Base-by-base conservation (phyloP, 768 basidiomycete species). In the Rhodotorula babjevae region DNA sequence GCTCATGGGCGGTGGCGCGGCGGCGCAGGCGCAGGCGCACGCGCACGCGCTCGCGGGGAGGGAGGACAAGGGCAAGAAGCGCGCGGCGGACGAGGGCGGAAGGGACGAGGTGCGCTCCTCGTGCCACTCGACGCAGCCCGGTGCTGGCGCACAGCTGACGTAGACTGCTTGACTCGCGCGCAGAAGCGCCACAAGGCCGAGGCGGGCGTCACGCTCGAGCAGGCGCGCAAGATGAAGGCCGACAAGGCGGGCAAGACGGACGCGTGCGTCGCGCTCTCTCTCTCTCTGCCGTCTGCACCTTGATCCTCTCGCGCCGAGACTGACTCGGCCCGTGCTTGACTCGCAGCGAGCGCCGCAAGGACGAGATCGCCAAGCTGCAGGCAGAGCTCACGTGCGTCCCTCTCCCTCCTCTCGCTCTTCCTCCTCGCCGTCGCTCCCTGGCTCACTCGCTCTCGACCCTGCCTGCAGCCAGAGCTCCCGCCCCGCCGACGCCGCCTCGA, bases 361-460 rank as follows among this genome's bases (percentile, higher is more conserved):
- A 73, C 31, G 74, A 79, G 53, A 79, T 79, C 57, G 78, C 77
- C 7, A 75, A 75, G 42, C 72, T 79, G 3, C 69, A 77, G 27
- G 71, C 67, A 2, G 74, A 75, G 46, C 70, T 75, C 29, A 75
- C 69, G 74, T 68, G 12, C 18, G 71, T 47, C 36, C 49, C 46
- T 10, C 27, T 31, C 31, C 21, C 27, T 36, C 9, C 36, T 36
- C 36, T 36, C 36, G 5, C 36, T 36, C 9, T 9, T 9, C 36
- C 36, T 36, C 4, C 36, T 5, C 36, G 36, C 36, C 36, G 36
- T 6, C 31, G 9, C 42, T 29, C 25, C 31, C 9, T 40, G 8
- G 0, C 42, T 61, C 5, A n/a, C 50, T 33, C 12, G 2, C 18
- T 29, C 63, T 1, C 49, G 49, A 9, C 55, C 58, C 3, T 46